Base-by-base conservation (phyloP, 2,329 filamentous ascomycete species). In the Alternaria ventricosa region DNA sequence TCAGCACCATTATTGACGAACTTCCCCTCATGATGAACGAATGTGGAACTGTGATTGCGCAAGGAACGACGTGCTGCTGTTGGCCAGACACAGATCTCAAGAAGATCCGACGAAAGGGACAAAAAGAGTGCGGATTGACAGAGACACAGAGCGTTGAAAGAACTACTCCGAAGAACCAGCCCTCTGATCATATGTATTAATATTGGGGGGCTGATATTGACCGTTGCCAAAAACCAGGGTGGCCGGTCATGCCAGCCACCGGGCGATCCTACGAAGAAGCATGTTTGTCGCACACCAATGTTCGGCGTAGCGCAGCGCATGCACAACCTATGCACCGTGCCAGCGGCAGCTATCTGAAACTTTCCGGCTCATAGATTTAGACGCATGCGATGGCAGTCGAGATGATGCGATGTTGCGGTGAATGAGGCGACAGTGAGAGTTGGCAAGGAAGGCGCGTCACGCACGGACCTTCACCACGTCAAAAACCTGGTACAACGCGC, bases 211-310 rank as follows among this genome's bases (percentile, higher is more conserved):
- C 61, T 55, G 47, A 59, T 33, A 54, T 47, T 23, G 18, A 49
- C 22, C 28, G n/a, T 55, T 53, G 47, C 51, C 27, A 49, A 60
- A 67, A 67, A 70, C 65, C 55, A 60, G 64, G 66, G 66, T 47
- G 69, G 69, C 64, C 71, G 69, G 27, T 65, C 62, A 58, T 55
- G 53, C 73, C 72, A 75, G 66, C 74, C 72, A 66, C 69, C 66
- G 55, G 55, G 36, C 22, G 46, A 51, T 23, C 55, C 43, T 46
- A 43, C 28, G 9, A 72, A 72, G 44, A 74, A 75, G 61, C 69
- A 70, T 71, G 71, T 68, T 74, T 73, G 66, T 70, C 54, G 69
- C 63, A 69, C 65, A 61, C 47, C 45, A 72, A 67, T 66, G 62
- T 64, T 55, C 47, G 64, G 43, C 58, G 63, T 67, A 58, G 62